Evolutionary conservation across 306 rosid genomes (phyloP), one percentile per base, ranked within the genome.

Genomic region (peach (Prunus persica)): DNA sequence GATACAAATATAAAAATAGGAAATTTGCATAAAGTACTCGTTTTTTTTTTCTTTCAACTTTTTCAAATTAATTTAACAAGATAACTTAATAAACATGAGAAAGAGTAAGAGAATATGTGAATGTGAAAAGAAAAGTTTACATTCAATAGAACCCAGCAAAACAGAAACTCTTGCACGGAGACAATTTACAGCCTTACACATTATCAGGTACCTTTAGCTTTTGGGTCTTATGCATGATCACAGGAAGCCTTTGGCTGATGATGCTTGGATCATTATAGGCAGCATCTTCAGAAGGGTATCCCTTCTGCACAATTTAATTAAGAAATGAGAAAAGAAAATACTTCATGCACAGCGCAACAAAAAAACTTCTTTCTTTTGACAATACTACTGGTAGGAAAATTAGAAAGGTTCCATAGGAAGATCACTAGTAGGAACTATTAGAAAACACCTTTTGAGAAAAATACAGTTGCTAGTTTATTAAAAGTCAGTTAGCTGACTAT

Each of bases 201-300:
- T 85, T 85, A 83, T 71, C 82, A 67, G 79, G 87, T 82, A 81
- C 76, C 81, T 79, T 89, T 79, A 92, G 89, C 90, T 85, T 91
- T 87, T 95, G 91, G 68, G 89, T 80, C 84, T 72, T 83, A 14
- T 80, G 95, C 89, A 57, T 77, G 76, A 91, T 62, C 62, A 91
- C 78, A 34, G 97, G 97, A 75, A 92, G 97, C 87, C 77, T 83
- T 85, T 88, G 83, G 91, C 90, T 85, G 87, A 90, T 86, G 81
- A 78, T 49, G 79, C 90, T 81, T 61, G 99, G 99, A 87, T 95
- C 99, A 69, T 65, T 88, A 74, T 89, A 95, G 6, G 91, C 88
- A 68, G 90, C 90, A 69, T 96, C 80, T 81, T 95, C 97, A 58
- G 91, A 70, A 24, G 99, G 90, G 79, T 85, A 74, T 55, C 97